A percentile compares a stretch with the other conserved stretches of the same genome.
Conservation (phyloP, 129 eudicot genomes). For the Scalesia atractyloides region DNA sequence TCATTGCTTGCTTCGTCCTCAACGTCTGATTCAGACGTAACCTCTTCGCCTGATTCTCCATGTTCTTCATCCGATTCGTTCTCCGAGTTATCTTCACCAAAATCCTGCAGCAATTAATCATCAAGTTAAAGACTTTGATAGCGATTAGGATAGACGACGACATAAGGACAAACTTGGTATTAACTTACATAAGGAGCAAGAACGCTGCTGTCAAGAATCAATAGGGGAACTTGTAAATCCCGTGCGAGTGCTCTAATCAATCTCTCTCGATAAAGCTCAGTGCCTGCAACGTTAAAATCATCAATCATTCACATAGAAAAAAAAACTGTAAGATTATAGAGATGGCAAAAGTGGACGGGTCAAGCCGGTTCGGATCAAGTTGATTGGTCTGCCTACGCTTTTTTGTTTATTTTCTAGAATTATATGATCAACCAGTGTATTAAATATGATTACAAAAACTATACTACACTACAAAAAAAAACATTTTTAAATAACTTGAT, state of each 20-base stretch:
- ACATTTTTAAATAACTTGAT: neutral
- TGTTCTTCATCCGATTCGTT: constrained; percentile 80
- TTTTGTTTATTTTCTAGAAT: neutral
- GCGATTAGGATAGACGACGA: neutral
- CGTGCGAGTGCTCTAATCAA: constrained; percentile 89
- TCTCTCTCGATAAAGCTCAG: constrained; percentile 96
- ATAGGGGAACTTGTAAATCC: constrained; percentile 80
- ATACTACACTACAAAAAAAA: neutral
- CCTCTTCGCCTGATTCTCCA: constrained; percentile 64
- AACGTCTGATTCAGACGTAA: constrained; percentile 65
- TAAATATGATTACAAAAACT: neutral
- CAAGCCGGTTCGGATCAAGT: neutral
- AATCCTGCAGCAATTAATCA: constrained; percentile 49
- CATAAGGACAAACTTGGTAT: neutral
- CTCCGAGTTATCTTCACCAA: constrained; percentile 68
- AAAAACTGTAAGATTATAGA: neutral
- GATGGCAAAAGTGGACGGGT: constrained; percentile 10
- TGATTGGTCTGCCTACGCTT: neutral
- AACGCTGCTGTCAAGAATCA: constrained; percentile 89
- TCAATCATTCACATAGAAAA: neutral
- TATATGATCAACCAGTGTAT: neutral
- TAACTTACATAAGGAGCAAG: constrained; percentile 87
- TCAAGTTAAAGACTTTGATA: neutral
- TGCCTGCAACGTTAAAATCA: constrained; percentile 55
- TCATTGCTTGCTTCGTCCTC: constrained; percentile 77